Percentiles rank a stretch among this genome's conserved stretches.
Conservation (phyloP, 352 stramenopile species). For the Globisporangium middletonii region DNA sequence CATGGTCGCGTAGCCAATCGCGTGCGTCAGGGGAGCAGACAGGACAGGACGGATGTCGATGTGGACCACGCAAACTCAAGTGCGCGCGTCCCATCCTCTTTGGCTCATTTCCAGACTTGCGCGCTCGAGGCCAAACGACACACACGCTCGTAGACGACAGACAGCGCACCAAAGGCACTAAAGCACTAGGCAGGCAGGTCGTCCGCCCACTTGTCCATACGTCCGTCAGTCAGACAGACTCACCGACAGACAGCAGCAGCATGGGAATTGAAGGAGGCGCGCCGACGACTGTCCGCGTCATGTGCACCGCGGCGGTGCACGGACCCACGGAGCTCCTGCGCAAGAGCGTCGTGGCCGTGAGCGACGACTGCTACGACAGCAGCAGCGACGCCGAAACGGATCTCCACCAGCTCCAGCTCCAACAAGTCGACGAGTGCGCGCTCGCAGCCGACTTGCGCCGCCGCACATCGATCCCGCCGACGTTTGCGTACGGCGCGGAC, state of each 20-base stretch:
- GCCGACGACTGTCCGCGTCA: constrained; percentile 1
- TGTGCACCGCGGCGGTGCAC: not conserved
- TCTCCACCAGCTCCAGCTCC: constrained; percentile 16
- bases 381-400: constrained; percentile 11
- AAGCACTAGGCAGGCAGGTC: not conserved
- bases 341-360: constrained; percentile 13
- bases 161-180: not conserved
- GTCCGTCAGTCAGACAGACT: not conserved
- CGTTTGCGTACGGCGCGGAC: constrained; percentile 33
- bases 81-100: too few relatives aligned
- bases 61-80: too few relatives aligned
- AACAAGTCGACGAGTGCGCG: constrained; percentile 16
- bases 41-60: too few relatives aligned
- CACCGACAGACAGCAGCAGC: not conserved
- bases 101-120: not conserved
- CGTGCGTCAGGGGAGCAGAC: too few relatives aligned
- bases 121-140: not conserved
- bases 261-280: constrained; percentile 22
- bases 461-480: constrained; percentile 61
- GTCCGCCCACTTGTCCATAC: too few relatives aligned
- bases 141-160: not conserved
- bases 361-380: not conserved
- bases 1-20: too few relatives aligned
- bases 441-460: constrained; percentile 28
- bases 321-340: constrained; percentile 9